A percentile compares a stretch with the other conserved stretches of the same genome.
These are phyloP conservation scores for Diaporthe vexans DNA, from an alignment of 2,329 filamentous ascomycete genomes.

Conservation along the genomic window DNA sequence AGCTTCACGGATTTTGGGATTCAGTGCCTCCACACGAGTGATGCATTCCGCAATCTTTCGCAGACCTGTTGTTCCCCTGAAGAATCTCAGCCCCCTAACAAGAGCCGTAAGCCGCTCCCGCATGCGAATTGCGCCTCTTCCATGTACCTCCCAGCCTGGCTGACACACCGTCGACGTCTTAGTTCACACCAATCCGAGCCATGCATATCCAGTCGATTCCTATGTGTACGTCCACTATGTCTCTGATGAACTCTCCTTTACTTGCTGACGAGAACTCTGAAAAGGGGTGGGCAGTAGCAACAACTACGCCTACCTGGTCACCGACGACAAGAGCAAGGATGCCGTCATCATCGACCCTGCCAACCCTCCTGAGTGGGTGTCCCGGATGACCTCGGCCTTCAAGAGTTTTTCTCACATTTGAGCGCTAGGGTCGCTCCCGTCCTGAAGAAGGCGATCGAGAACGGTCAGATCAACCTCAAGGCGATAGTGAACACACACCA, in stretches of 20 bases:
- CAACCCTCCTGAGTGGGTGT: conserved; percentile 78
- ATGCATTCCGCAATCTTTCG: conserved; percentile 61
- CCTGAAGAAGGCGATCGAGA: conserved; percentile 79
- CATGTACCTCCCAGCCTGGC: too few relatives aligned
- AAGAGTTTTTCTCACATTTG: neutral
- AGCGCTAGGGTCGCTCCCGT: conserved; percentile 69
- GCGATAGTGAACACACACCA: conserved; percentile 98
- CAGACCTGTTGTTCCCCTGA: conserved; percentile 52
- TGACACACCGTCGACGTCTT: conserved; percentile 27
- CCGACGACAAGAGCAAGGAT: conserved; percentile 84
- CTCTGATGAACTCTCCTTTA: neutral
- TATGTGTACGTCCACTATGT: conserved; percentile 77
- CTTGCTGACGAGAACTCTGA: neutral
- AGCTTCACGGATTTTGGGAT: conserved; percentile 10
- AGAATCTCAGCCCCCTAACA: conserved; percentile 49
- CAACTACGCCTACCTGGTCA: conserved; percentile 88
- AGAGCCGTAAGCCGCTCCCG: conserved; percentile 48
- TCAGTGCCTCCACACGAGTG: conserved; percentile 23
- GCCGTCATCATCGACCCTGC: conserved; percentile 86
- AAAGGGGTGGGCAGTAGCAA: conserved; percentile 82
- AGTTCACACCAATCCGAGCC: conserved; percentile 58
- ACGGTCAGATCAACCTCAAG: conserved; percentile 83
- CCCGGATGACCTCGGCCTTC: neutral
- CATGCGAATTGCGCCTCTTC: neutral
- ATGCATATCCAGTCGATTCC: conserved; percentile 93